Base-by-base conservation (phyloP, 331 rosid species). In the Quercus phellos region DNA sequence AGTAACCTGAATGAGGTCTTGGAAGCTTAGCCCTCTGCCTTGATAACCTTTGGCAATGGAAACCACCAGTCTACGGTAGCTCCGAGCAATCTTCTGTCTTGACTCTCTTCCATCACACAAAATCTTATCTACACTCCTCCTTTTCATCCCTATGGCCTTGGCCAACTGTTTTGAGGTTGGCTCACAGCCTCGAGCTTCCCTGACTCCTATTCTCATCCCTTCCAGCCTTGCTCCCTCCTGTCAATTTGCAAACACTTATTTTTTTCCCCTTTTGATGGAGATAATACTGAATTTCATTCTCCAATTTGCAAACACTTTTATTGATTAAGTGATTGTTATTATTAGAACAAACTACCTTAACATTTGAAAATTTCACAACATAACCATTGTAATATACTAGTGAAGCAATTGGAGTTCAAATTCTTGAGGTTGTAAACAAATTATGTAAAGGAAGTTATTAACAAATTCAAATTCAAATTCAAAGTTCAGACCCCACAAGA, bases 1-100 rank as follows among this genome's bases (percentile, higher is more conserved):
- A 32, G 67, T 56, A 85, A 93, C 98, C 97, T 93, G 97, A 79
- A 89, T 84, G 80, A 93, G 97, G 75, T 93, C 98, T 84, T 86
- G 86, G 64, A 88, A 60, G 89, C 83, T 86, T 76, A 93, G 81
- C 64, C 96, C 96, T 89, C 80, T 90, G 83, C 93, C 90, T 85
- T 86, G 90, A 83, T 90, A 91, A 51, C 82, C 77, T 22, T 78
- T 38, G 35, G 98, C 94, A 73, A 93, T 80, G 9, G 98, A 93
- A 50, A 84, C 83, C 79, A 91, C 88, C 68, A 91, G 83, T 78
- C 93, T 87, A 1, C 81, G 68, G 51, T 81, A 93, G 50, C 88
- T 82, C 55, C 83, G 79, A 58, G 79, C 68, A 73, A 93, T 80
- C 84, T 68, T 86, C 69, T 78, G 94, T 78, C 85, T 79, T 42